Evolutionary conservation across 768 basidiomycete genomes (phyloP), one percentile per base, ranked within the genome.

Genomic region (Kwoniella botswanensis): DNA sequence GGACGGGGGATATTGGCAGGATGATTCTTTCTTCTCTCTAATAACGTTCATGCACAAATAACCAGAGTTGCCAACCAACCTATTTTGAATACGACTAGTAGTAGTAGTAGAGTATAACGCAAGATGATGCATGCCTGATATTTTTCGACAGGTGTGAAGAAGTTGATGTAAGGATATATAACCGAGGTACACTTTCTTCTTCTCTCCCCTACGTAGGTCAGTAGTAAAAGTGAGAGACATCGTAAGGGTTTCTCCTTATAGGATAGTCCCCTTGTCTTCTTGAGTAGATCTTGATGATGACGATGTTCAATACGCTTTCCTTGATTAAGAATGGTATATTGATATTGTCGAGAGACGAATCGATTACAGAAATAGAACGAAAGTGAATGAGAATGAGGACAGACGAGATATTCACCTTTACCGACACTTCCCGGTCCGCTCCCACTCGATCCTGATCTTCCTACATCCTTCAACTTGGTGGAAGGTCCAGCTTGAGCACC

Each of bases 41-140:
- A 35, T 35, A 56, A 65, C 46, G 18, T 50, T 50, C 18, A 18
- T 65, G 55, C 41, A 55, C 53, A 55, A 29, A 65, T 55, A 6
- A 54, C 63, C 63, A 65, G 53, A 63, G 50, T 54, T 63, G 62
- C 44, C 62, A 24, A 63, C 62, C 35, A 61, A 55, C 62, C 50
- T n/a, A 63, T 35, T 50, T 46, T 41, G 10, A 15, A 12, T 29
- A 12, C 35, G 15, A 60, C 11, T 13, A 7, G 42, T 43, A 18
- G 35, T 61, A 61, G 59, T 61, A 42, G 41, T 18, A 43, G 11
- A 21, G 41, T 24, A 54, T 26, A 65, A 50, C 66, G 72, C 65
- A 73, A 70, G 68, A 66, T 65, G 72, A 73, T 73, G 72, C 72
- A 73, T 73, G 72, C 72, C 72, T 50, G 46, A 6, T 50, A 73